A percentile compares a stretch with the other conserved stretches of the same genome.
Conservation (phyloP, 169 alveolate genomes). For the Cystoisospora suis region DNA sequence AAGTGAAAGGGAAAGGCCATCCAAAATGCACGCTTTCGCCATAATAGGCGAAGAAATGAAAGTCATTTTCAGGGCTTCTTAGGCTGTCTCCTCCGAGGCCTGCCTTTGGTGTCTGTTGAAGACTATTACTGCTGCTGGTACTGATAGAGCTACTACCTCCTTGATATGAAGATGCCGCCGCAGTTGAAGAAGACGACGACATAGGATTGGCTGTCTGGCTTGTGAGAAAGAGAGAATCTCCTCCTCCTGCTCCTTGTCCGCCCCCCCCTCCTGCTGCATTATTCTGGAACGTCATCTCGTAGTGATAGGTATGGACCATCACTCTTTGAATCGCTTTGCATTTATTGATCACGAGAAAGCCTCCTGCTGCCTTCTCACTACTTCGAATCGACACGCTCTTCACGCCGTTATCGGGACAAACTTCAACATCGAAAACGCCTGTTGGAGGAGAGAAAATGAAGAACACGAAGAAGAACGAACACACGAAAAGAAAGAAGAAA, state of each 20-base stretch:
- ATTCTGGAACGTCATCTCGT: slow-evolving; percentile 65
- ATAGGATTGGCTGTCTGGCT: too few relatives aligned
- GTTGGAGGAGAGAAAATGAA: too few relatives aligned
- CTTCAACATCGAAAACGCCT: slow-evolving; percentile 71
- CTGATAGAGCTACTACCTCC: too few relatives aligned
- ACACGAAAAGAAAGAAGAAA: not conserved
- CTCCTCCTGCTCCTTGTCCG: not conserved
- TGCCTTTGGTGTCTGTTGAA: not conserved
- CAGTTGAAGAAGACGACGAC: slow-evolving; percentile 15
- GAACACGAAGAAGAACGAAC: too few relatives aligned
- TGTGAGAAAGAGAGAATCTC: too few relatives aligned
- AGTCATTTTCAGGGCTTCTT: slow-evolving; percentile 52
- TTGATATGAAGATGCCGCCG: too few relatives aligned
- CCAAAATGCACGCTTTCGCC: slow-evolving; percentile 81
- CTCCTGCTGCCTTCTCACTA: slow-evolving; percentile 69
- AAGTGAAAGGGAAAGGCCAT: slow-evolving; percentile 85
- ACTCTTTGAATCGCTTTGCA: slow-evolving; percentile 76
- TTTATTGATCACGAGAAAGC: slow-evolving; percentile 76
- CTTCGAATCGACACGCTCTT: slow-evolving; percentile 77
- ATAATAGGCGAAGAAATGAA: slow-evolving; percentile 72
- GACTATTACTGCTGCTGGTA: too few relatives aligned
- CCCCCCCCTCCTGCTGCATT: not conserved
- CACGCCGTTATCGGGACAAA: slow-evolving; percentile 81
- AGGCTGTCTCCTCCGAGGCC: slow-evolving; percentile 1
- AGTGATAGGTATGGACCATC: slow-evolving; percentile 74